Evolutionary conservation across 441 rosid genomes (phyloP).

Genomic region (Gossypium davidsonii): DNA sequence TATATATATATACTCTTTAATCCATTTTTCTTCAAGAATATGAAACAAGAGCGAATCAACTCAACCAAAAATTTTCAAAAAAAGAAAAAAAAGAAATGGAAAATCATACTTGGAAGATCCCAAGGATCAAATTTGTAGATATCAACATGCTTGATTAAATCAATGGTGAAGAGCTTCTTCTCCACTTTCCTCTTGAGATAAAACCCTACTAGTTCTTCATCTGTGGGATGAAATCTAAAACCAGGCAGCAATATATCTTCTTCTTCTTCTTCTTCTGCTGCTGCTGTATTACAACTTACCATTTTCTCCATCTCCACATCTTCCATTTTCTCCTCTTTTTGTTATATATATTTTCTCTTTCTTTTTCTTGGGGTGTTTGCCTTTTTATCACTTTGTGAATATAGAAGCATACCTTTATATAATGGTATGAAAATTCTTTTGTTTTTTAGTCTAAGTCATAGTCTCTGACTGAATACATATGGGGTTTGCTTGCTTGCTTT

Average conservation of each 20-base stretch:
- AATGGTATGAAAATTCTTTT: too few relatives aligned
- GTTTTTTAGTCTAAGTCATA: too few relatives aligned
- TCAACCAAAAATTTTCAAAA: too few relatives aligned
- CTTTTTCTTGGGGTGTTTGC: too few relatives aligned
- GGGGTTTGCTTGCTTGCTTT: too few relatives aligned
- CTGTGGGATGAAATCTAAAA: conserved; percentile 61
- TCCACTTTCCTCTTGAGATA: conserved; percentile 58
- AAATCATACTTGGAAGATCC: conserved; percentile 54
- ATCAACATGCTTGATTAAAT: conserved; percentile 47
- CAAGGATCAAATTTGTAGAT: conserved; percentile 64
- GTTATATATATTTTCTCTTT: too few relatives aligned
- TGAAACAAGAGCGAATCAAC: too few relatives aligned
- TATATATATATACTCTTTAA: background rate
- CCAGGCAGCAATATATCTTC: conserved; percentile 42
- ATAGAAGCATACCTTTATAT: too few relatives aligned
- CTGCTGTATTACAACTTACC: background rate
- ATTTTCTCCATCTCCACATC: conserved; percentile 7
- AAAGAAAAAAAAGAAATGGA: background rate
- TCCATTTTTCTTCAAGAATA: background rate
- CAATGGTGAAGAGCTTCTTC: conserved; percentile 38
- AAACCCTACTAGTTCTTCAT: conserved; percentile 55
- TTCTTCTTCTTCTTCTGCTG: conserved; percentile 4
- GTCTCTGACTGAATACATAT: too few relatives aligned
- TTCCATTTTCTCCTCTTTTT: background rate
- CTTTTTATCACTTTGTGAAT: too few relatives aligned